phyloP scores from a whole-genome alignment of 2,329 filamentous ascomycete species.

The Stemphylium lycopersici region DNA sequence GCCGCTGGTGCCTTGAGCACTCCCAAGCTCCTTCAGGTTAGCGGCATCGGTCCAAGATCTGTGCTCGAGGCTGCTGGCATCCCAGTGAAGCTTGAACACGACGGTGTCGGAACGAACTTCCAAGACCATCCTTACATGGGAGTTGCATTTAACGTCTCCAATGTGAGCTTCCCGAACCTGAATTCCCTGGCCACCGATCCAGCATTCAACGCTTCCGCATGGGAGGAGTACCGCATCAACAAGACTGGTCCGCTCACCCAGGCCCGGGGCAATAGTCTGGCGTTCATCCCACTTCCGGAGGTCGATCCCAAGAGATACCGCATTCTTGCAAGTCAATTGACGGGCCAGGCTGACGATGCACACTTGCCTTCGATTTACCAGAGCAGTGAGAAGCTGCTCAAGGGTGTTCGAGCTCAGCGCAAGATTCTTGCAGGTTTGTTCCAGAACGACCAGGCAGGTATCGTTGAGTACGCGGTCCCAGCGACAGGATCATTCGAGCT shows the following conservation, averaged over 20 bases:
- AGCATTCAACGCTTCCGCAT: constrained; percentile 37
- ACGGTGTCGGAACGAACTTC: constrained; percentile 44
- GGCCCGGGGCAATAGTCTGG: constrained; percentile 34
- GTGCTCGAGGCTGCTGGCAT: constrained; percentile 37
- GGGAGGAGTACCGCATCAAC: constrained; percentile 32
- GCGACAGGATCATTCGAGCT: constrained; percentile 32
- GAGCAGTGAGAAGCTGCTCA: constrained; percentile 32
- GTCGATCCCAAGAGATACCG: constrained; percentile 27
- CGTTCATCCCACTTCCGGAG: constrained; percentile 34
- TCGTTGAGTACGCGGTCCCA: constrained; percentile 45
- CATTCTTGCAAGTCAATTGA: constrained; percentile 22
- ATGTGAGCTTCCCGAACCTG: constrained; percentile 30
- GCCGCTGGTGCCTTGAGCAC: constrained; percentile 64
- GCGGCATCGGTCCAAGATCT: constrained; percentile 38
- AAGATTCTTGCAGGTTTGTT: constrained; percentile 34
- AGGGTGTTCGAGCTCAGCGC: constrained; percentile 34
- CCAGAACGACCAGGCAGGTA: constrained; percentile 26
- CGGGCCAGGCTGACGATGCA: constrained; percentile 14
- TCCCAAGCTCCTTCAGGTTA: constrained; percentile 56
- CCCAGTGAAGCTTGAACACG: constrained; percentile 30
- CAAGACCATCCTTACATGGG: constrained; percentile 41
- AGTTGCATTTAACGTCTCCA: constrained; percentile 28
- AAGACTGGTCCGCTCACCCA: constrained; percentile 37
- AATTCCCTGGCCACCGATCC: constrained; percentile 26
- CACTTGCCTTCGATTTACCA: constrained; percentile 35